Conservation (phyloP, 495 filamentous ascomycete genomes). For the Cetradonia linearis region DNA sequence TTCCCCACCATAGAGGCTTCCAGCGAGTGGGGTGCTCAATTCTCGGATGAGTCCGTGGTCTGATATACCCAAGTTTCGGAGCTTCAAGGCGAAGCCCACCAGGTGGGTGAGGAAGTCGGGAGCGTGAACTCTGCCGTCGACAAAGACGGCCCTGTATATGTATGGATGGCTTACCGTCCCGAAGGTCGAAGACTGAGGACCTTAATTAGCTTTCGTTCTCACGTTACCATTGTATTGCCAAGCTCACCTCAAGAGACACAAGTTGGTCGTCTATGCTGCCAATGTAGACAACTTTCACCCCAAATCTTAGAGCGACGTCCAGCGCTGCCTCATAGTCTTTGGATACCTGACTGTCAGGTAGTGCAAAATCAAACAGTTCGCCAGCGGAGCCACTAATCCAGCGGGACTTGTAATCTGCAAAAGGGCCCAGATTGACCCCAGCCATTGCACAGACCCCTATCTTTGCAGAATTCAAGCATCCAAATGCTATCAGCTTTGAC, state of each 20-base stretch:
- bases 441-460: constrained; percentile 90
- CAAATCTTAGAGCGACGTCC: constrained; percentile 59
- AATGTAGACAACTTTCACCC: constrained; percentile 71
- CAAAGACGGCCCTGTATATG: constrained; percentile 86
- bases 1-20: constrained; percentile 82
- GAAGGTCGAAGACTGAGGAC: constrained; percentile 68
- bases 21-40: constrained; percentile 76
- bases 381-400: constrained; percentile 78
- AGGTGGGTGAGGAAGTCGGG: constrained; percentile 89
- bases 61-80: constrained; percentile 82
- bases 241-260: constrained; percentile 70
- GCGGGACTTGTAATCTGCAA: constrained; percentile 72
- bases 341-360: constrained; percentile 67
- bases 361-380: constrained; percentile 87
- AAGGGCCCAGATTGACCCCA: constrained; percentile 87
- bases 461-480: constrained; percentile 55
- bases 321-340: constrained; percentile 70
- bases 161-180: constrained; percentile 77
- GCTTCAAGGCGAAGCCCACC: constrained; percentile 83
- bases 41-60: constrained; percentile 93
- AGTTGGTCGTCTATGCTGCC: constrained; percentile 96
- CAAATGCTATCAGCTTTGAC: constrained; percentile 76
- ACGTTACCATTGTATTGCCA: background rate
- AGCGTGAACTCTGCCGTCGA: constrained; percentile 85
- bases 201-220: constrained; percentile 21